Evolutionary conservation across 2,329 filamentous ascomycete species (phyloP).

Genomic region (Fusarium liriodendri): DNA sequence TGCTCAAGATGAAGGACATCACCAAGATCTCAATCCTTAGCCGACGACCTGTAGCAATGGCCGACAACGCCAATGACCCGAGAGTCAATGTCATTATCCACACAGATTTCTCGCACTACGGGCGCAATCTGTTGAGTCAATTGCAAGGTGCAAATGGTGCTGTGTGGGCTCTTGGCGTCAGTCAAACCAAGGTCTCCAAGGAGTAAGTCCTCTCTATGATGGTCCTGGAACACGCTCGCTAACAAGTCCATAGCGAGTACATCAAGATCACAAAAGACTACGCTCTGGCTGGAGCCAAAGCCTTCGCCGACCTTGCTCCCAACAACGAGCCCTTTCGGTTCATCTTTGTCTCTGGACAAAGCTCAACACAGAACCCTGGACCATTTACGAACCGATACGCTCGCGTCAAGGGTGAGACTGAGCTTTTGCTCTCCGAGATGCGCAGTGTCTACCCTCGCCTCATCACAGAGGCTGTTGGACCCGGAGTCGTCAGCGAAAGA

Average conservation of each 20-base stretch:
- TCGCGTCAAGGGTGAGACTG: slow-evolving; percentile 31
- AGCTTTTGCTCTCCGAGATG: slow-evolving; percentile 20
- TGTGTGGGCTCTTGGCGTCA: slow-evolving; percentile 35
- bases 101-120: slow-evolving; percentile 19
- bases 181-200: slow-evolving; percentile 30
- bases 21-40: slow-evolving; percentile 37
- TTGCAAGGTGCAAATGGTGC: slow-evolving; percentile 27
- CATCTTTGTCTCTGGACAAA: slow-evolving; percentile 26
- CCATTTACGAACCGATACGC: slow-evolving; percentile 21
- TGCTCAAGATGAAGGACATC: slow-evolving; percentile 32
- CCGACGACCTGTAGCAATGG: slow-evolving; percentile 27
- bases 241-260: slow-evolving; percentile 12
- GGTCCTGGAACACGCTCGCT: too few relatives aligned
- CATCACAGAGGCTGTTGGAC: slow-evolving; percentile 20
- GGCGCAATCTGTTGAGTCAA: slow-evolving; percentile 15
- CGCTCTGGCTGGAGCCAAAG: slow-evolving; percentile 23
- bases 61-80: slow-evolving; percentile 1
- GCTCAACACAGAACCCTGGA: slow-evolving; percentile 15
- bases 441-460: slow-evolving; percentile 6
- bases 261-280: slow-evolving; percentile 30
- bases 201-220: slow-evolving; percentile 11
- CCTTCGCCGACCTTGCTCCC: slow-evolving; percentile 19
- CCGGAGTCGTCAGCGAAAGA: slow-evolving; percentile 23
- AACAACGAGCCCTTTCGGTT: slow-evolving; percentile 28
- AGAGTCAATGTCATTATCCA: slow-evolving; percentile 35